Conservation (phyloP, 257 asterid genomes). For the Solanum arcanum region DNA sequence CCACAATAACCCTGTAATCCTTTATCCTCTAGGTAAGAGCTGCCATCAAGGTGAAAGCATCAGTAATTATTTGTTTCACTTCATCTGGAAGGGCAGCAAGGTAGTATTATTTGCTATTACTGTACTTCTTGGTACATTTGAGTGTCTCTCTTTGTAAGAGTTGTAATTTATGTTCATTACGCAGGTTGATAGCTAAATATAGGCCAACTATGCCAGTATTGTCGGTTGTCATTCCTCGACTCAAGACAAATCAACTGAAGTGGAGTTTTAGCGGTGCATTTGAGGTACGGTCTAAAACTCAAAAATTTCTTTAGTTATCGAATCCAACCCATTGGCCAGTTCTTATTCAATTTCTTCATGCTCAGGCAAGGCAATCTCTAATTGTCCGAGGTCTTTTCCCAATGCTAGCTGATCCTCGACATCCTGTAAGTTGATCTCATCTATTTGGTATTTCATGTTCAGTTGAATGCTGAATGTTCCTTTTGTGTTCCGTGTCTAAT, state of each 20-base stretch:
- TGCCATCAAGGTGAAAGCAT: constrained; percentile 88
- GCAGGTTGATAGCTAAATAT: constrained; percentile 81
- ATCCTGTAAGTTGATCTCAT: constrained; percentile 57
- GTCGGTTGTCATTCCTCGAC: constrained; percentile 88
- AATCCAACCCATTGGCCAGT: neutral
- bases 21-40: constrained; percentile 61
- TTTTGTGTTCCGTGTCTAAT: neutral
- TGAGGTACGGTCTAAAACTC: constrained; percentile 38
- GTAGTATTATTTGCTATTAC: constrained; percentile 9
- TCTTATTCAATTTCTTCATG: neutral
- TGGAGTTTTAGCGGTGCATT: constrained; percentile 91
- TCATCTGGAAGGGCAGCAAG: constrained; percentile 96
- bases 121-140: neutral
- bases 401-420: constrained; percentile 93
- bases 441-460: neutral
- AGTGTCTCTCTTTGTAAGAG: neutral
- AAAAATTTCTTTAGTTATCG: neutral
- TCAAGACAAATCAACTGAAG: constrained; percentile 79
- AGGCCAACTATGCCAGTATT: constrained; percentile 94
- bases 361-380: constrained; percentile 90
- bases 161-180: neutral
- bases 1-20: neutral
- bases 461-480: neutral
- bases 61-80: constrained; percentile 84
- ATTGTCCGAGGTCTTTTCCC: constrained; percentile 86